Base-by-base conservation (phyloP, 2,329 filamentous ascomycete species). In the Microcyclospora pomicola region DNA sequence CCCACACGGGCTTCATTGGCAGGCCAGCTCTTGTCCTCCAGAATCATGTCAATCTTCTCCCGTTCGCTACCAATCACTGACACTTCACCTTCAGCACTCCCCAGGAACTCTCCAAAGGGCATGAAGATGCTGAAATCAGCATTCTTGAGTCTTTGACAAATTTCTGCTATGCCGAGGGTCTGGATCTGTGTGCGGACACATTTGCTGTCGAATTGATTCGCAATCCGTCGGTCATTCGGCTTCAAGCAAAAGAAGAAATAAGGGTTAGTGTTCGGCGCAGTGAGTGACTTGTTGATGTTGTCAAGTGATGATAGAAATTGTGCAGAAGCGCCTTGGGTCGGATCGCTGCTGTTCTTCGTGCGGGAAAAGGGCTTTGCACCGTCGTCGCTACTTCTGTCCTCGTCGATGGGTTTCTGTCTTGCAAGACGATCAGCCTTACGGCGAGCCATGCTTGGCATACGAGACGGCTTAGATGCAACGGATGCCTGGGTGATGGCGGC, bases 191-290 rank as follows among this genome's bases (percentile, higher is more conserved):
- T 83, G 3, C 91, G 79, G 15, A 98, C 91, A 57, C 91, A 98
- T 61, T 96, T 96, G 72, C 86, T 95, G 60, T 98, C 91, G 51
- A 96, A 98, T 55, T 98, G 91, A 50, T 98, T 98, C 44, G 91
- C 88, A 48, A 98, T 98, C 35, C 91, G 78, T 37, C 91, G 75
- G 58, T 98, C 91, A 50, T 98, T 98, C 15, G 91, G 88, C 63
- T 98, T 98, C 46, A 98, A 64, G 54, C 91, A 98, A 62, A 98
- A 95, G 33, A 98, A 75, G 51, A 95, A 96, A 62, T 98, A 98
- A 1, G 82, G 75, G 53, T 98, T 98, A 9, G 86, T 82, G 53
- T 86, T 83, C 3, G 80, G 74, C 2, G 82, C 77, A 2, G 77
- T 81, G 33, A 98, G 68, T 2, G 85, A 87, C 51, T 88, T 87